Conservation (phyloP, 495 filamentous ascomycete genomes). For the Hypoxylon subgilvum region DNA sequence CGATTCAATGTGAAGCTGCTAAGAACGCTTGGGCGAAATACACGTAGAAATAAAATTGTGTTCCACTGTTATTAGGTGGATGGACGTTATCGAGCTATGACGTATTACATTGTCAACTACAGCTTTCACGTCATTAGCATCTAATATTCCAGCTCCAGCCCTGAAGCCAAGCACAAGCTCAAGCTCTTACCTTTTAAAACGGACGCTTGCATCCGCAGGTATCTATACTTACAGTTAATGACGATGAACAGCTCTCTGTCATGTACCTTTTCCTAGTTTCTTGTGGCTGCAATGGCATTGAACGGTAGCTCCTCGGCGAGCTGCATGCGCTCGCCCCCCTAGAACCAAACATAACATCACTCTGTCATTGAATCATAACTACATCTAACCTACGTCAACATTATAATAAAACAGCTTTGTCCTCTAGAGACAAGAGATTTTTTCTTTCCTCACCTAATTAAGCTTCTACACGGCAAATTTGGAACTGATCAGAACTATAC, state of each 20-base stretch:
- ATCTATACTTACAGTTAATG: conserved; percentile 5
- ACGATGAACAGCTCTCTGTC: neutral
- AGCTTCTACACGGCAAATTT: neutral
- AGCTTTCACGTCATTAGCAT: conserved; percentile 30
- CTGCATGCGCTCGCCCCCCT: conserved; percentile 31
- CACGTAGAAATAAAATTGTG: neutral
- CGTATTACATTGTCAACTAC: conserved; percentile 23
- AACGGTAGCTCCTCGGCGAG: conserved; percentile 9
- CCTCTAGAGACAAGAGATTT: neutral
- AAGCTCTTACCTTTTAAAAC: no score
- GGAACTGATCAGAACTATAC: neutral
- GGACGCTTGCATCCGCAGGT: neutral
- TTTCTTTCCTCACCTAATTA: conserved; percentile 6
- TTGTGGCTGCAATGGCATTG: no score
- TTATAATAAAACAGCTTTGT: conserved; percentile 31
- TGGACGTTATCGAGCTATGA: conserved; percentile 23
- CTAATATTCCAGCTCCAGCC: conserved; percentile 10
- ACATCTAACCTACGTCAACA: conserved; percentile 31
- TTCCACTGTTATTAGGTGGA: neutral
- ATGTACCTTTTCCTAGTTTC: conserved; percentile 8
- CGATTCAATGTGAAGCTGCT: neutral
- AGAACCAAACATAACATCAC: no score
- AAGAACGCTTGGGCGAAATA: neutral
- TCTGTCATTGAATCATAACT: conserved; percentile 30
- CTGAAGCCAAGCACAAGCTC: conserved; percentile 13